phyloP scores from a whole-genome alignment of 768 basidiomycete species.

The Dioszegia aurantiaca region DNA sequence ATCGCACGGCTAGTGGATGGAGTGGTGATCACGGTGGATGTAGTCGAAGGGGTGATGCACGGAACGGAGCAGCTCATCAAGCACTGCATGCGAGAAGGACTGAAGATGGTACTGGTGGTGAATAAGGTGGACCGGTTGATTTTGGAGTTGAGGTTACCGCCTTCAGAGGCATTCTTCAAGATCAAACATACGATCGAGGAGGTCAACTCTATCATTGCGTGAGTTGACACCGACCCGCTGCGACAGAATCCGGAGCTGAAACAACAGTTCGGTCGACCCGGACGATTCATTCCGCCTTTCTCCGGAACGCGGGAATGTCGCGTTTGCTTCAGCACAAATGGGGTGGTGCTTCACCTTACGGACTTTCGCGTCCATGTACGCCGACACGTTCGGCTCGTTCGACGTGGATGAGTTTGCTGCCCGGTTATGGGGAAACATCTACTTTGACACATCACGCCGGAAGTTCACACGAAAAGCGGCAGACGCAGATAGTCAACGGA shows the following conservation, averaged over 20 bases:
- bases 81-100: conserved; percentile 81
- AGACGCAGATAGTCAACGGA: conserved; percentile 73
- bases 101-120: conserved; percentile 86
- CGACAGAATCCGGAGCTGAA: conserved; percentile 3
- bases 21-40: conserved; percentile 89
- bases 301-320: conserved; percentile 93
- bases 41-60: conserved; percentile 98
- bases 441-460: conserved; percentile 76
- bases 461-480: conserved; percentile 84
- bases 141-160: conserved; percentile 91
- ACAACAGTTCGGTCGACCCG: conserved; percentile 66
- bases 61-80: conserved; percentile 83
- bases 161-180: conserved; percentile 96
- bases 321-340: conserved; percentile 96
- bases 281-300: conserved; percentile 83
- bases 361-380: conserved; percentile 95
- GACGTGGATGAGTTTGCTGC: conserved; percentile 82
- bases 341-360: conserved; percentile 93
- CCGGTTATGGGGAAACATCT: conserved; percentile 97
- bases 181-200: conserved; percentile 99
- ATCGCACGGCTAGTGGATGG: conserved; percentile 85
- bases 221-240: conserved; percentile 24
- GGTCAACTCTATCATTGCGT: conserved; percentile 95
- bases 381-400: conserved; percentile 76
- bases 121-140: conserved; percentile 99